phyloP scores from a whole-genome alignment of 169 alveolate species.

The Plasmodium vivax region DNA sequence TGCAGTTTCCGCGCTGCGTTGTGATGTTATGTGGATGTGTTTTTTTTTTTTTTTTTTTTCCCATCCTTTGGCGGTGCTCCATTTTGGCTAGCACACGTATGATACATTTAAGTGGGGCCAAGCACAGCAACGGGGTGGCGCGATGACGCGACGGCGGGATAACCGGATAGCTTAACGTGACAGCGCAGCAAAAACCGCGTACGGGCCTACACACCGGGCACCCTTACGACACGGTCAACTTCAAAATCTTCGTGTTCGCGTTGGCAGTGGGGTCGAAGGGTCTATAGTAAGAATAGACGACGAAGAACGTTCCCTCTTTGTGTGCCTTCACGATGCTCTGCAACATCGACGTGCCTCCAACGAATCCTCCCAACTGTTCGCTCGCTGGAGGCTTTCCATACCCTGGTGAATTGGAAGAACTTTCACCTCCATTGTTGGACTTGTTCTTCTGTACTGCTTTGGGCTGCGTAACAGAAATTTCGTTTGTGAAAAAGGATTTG shows the following conservation, averaged over 20 bases:
- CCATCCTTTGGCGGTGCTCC: not conserved
- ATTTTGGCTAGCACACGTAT: not conserved
- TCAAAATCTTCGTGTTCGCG: conserved; percentile 27
- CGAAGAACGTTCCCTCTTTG: conserved; percentile 2
- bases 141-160: not conserved
- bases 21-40: too few species aligned
- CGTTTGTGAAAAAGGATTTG: conserved; percentile 7
- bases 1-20: not conserved
- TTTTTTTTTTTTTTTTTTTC: not conserved
- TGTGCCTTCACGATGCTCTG: conserved; percentile 30
- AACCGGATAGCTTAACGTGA: not conserved
- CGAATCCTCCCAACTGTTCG: not conserved
- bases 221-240: conserved; percentile 20
- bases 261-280: conserved; percentile 33
- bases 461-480: conserved; percentile 59
- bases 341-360: conserved; percentile 13
- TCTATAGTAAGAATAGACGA: conserved; percentile 54
- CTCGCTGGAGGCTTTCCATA: not conserved
- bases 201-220: not conserved
- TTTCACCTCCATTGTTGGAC: not conserved
- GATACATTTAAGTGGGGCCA: not conserved
- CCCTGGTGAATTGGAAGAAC: not conserved
- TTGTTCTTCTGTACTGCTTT: not conserved
- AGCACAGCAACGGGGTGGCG: not conserved
- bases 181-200: not conserved